phyloP scores from a whole-genome alignment of 2,329 filamentous ascomycete species.

The Curvularia hawaiiensis region DNA sequence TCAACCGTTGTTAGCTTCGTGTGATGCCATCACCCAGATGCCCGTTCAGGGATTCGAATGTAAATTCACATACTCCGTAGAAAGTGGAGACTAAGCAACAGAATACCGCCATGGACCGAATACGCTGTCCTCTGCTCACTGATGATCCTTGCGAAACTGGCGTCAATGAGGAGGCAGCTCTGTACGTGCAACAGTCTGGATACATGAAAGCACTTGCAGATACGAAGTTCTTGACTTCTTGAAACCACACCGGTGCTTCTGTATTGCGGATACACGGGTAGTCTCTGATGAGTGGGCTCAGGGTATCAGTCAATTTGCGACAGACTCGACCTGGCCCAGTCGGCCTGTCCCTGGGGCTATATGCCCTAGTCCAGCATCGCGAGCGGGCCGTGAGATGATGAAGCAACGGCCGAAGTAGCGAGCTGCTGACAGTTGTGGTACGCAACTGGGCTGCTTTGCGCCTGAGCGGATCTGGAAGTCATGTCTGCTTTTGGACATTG shows the following conservation, averaged over 20 bases:
- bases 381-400: constrained; percentile 9
- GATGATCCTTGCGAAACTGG: constrained; percentile 1
- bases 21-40: constrained; percentile 3
- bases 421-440: constrained; percentile 6
- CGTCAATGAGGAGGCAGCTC: neutral
- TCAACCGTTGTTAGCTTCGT: neutral
- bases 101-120: constrained; percentile 2
- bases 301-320: neutral
- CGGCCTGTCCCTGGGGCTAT: constrained; percentile 7
- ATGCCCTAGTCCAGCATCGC: neutral
- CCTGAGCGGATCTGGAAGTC: neutral
- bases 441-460: neutral
- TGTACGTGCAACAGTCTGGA: neutral
- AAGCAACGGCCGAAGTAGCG: constrained; percentile 11
- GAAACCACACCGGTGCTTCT: neutral
- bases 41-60: neutral
- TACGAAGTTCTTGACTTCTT: neutral
- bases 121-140: neutral
- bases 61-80: neutral
- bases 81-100: constrained; percentile 4
- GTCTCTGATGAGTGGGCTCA: neutral
- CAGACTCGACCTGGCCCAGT: constrained; percentile 4
- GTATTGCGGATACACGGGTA: neutral
- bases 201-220: neutral
- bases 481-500: neutral